phyloP scores from a whole-genome alignment of 805 yeast species.

The Metschnikowia drakensbergensis region DNA sequence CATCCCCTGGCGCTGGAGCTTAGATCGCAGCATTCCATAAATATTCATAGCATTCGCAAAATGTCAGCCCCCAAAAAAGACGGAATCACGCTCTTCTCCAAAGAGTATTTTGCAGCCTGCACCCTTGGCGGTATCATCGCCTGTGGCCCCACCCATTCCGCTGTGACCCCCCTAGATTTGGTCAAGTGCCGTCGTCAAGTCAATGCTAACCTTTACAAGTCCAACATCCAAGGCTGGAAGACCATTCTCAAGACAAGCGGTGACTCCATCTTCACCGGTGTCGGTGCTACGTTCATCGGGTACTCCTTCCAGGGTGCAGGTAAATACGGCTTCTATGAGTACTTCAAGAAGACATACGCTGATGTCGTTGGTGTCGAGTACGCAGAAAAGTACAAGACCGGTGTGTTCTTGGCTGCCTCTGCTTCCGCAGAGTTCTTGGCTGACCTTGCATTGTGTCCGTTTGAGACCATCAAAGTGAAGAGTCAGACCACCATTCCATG shows the following conservation, averaged over 20 bases:
- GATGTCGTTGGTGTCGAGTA: slow-evolving; percentile 59
- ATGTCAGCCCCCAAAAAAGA: slow-evolving; percentile 16
- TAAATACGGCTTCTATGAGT: slow-evolving; percentile 93
- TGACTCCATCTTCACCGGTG: slow-evolving; percentile 76
- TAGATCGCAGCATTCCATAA: not conserved
- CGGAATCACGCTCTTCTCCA: slow-evolving; percentile 50
- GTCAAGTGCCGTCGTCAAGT: slow-evolving; percentile 95
- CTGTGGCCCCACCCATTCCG: slow-evolving; percentile 95
- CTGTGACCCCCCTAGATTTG: slow-evolving; percentile 88
- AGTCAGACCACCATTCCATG: slow-evolving; percentile 95
- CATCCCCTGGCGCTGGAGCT: not conserved
- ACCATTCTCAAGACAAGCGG: slow-evolving; percentile 75
- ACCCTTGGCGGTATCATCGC: slow-evolving; percentile 78
- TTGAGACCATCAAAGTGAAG: slow-evolving; percentile 91
- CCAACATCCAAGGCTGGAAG: slow-evolving; percentile 80
- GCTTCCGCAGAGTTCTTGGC: slow-evolving; percentile 95
- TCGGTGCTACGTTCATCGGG: slow-evolving; percentile 90
- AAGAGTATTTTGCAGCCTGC: slow-evolving; percentile 68
- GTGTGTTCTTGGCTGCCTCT: slow-evolving; percentile 75
- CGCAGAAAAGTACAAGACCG: slow-evolving; percentile 64
- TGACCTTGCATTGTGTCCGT: slow-evolving; percentile 86
- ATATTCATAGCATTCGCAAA: not conserved
- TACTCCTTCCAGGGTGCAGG: slow-evolving; percentile 97
- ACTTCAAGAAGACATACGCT: slow-evolving; percentile 76
- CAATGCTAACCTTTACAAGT: slow-evolving; percentile 62